Evolutionary conservation across 2,329 filamentous ascomycete genomes (phyloP).

Genomic region (Pseudogymnoascus sp.): DNA sequence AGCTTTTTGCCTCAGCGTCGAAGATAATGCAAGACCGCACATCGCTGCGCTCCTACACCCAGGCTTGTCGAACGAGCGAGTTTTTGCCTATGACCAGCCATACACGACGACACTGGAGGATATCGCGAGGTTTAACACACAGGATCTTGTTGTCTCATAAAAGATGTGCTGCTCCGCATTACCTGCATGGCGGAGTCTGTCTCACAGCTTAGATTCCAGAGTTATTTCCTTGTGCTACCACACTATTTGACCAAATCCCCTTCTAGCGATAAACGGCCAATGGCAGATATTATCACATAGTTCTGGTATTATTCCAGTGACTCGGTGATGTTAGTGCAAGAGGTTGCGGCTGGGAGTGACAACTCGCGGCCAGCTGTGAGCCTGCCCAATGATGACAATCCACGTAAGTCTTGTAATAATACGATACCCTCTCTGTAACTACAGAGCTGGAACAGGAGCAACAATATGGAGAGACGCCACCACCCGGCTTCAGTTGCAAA

Average conservation of each 20-base stretch:
- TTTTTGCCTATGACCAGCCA: background rate
- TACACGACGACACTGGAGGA: constrained; percentile 16
- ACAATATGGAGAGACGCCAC: too few relatives aligned
- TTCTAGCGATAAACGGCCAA: background rate
- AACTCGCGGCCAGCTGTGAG: background rate
- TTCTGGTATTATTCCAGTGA: background rate
- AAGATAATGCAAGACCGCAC: background rate
- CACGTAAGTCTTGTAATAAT: too few relatives aligned
- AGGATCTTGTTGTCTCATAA: background rate
- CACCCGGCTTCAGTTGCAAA: too few relatives aligned
- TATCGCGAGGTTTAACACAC: background rate
- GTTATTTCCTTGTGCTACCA: background rate
- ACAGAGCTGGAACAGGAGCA: too few relatives aligned
- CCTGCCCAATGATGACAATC: too few relatives aligned
- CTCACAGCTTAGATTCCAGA: background rate
- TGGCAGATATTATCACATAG: background rate
- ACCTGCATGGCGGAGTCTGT: background rate
- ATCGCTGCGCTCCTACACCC: background rate
- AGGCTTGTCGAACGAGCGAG: background rate
- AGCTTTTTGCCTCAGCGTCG: constrained; percentile 16
- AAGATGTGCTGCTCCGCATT: background rate
- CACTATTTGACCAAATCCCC: background rate
- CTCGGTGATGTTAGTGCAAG: background rate
- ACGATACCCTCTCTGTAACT: too few relatives aligned
- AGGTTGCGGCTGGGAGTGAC: background rate